A percentile compares a stretch with the other conserved stretches of the same genome.
These are phyloP conservation scores for Grifola frondosa DNA, from an alignment of 1,284 basidiomycete species.

Conservation along the genomic window DNA sequence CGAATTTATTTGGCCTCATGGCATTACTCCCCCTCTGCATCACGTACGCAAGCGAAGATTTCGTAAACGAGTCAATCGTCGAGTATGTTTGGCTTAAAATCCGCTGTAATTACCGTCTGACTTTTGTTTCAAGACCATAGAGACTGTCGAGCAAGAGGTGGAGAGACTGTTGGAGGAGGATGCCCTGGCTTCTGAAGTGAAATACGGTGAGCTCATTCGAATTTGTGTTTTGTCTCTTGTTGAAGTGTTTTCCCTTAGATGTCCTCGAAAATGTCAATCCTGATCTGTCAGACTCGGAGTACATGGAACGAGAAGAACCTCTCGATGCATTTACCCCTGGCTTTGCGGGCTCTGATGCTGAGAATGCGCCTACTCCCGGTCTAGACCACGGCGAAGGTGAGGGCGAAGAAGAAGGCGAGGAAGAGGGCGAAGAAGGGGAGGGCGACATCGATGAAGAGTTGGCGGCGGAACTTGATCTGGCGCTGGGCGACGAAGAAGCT, in stretches of 20 bases:
- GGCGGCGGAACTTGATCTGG: constrained; percentile 72
- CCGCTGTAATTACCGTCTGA: too few species aligned
- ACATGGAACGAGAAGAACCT: constrained; percentile 65
- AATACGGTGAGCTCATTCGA: constrained; percentile 58
- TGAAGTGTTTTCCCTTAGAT: constrained; percentile 41
- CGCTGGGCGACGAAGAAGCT: constrained; percentile 67
- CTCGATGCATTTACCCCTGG: constrained; percentile 64
- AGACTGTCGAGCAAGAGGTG: constrained; percentile 96
- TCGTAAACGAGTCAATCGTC: constrained; percentile 83
- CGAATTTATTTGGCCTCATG: constrained; percentile 97
- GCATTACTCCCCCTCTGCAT: constrained; percentile 91
- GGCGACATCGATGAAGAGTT: constrained; percentile 80
- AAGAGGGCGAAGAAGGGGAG: constrained; percentile 65
- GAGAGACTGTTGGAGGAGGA: constrained; percentile 90
- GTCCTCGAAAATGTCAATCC: constrained; percentile 84
- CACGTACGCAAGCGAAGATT: constrained; percentile 93
- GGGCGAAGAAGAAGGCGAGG: constrained; percentile 52
- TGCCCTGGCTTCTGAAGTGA: constrained; percentile 74
- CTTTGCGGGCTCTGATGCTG: constrained; percentile 57
- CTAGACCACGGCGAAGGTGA: constrained; percentile 55
- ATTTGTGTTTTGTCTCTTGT: background rate
- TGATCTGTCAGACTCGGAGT: constrained; percentile 85
- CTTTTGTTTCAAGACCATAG: constrained; percentile 81
- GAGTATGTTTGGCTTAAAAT: constrained; percentile 55
- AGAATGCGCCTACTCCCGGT: constrained; percentile 59